Percentiles rank a stretch among this genome's conserved stretches.
Evolutionary conservation across 163 green algal genomes (phyloP).

Genomic region (Scenedesmus sp.): DNA sequence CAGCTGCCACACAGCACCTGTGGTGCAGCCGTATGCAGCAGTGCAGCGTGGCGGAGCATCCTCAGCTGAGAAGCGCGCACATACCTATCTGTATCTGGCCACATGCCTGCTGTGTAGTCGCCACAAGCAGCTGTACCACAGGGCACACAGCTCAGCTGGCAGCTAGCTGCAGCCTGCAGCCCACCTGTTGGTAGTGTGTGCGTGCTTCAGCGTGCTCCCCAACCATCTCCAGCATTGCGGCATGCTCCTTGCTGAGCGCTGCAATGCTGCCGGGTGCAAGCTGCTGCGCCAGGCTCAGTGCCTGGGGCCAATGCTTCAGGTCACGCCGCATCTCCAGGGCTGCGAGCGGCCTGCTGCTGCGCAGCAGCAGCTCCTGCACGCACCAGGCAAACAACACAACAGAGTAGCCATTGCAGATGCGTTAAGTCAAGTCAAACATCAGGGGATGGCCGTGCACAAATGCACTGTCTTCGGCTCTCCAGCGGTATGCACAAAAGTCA

Average conservation of each 20-base stretch:
- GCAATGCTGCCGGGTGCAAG: conserved; percentile 69
- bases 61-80: not conserved
- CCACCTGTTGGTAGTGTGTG: conserved; percentile 75
- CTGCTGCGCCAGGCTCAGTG: conserved; percentile 77
- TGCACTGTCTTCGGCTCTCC: no score
- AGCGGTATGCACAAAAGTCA: no score
- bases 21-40: no score
- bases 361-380: conserved; percentile 79
- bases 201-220: conserved; percentile 73
- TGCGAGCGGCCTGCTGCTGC: conserved; percentile 63
- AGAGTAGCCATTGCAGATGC: not conserved
- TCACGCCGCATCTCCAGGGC: conserved; percentile 85
- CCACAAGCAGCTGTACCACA: not conserved
- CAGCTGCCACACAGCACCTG: no score
- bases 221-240: conserved; percentile 71
- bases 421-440: no score
- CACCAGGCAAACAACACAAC: not conserved
- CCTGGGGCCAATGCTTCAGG: conserved; percentile 83
- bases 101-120: not conserved
- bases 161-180: not conserved
- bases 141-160: not conserved
- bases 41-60: no score
- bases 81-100: no score
- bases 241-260: conserved; percentile 76
- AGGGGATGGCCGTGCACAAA: no score